Evolutionary conservation across 2,329 filamentous ascomycete species (phyloP), one percentile per base, ranked within the genome.

Genomic region (Teratosphaeria zuluensis): DNA sequence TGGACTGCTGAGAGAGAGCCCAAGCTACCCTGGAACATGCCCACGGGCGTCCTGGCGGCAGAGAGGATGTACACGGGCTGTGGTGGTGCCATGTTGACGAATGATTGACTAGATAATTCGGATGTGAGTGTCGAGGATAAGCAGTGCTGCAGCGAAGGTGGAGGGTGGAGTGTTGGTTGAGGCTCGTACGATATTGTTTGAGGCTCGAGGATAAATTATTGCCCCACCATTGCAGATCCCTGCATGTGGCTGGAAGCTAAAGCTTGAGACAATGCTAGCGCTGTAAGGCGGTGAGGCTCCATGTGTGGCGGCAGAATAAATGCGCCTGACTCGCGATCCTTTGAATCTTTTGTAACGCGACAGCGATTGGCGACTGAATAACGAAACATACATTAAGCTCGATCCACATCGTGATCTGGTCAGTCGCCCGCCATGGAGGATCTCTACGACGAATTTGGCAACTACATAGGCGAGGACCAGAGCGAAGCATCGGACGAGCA

Each of bases 361-460:
- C 35, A 42, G 5, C 35, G n/a, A n/a, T n/a, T n/a, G n/a, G n/a
- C n/a, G n/a, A n/a, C n/a, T n/a, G n/a, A n/a, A n/a, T n/a, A n/a
- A n/a, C n/a, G n/a, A n/a, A n/a, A n/a, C n/a, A n/a, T n/a, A n/a
- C n/a, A 16, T 19, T 8, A 7, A 46, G 7, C n/a, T 7, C 42
- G 8, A 11, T 19, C 14, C 42, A 19, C 14, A n/a, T 16, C 42
- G 9, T 38, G 8, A 38, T 38, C 14, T 16, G 33, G n/a, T 52
- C n/a, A 14, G 48, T 57, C 55, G 46, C 46, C 61, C 61, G 63
- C 64, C 71, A 77, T 96, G 91, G 92, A 96, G 80, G 92, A 96
- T 76, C 85, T 96, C 68, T 96, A 97, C 74, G 92, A 97, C 78
- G 92, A 97, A 90, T 97, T 97, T 78, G 92, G 92, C 71, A 97